phyloP scores from a whole-genome alignment of 352 stramenopile genomes.

The Plasmopara halstedii region DNA sequence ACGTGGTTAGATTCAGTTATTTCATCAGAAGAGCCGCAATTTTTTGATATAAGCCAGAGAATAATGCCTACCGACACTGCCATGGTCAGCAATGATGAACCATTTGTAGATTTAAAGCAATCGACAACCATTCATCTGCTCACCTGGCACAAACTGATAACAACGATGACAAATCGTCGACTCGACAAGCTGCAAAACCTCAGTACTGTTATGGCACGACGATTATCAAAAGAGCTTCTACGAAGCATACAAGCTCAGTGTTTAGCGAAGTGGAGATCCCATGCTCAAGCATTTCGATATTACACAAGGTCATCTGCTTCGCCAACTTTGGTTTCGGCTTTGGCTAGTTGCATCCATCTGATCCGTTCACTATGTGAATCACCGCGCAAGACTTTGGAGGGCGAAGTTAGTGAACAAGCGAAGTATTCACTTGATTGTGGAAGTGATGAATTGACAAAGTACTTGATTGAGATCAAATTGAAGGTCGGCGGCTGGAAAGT shows the following conservation, averaged over 20 bases:
- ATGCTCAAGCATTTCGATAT: conserved; percentile 3
- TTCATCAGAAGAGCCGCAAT: background rate
- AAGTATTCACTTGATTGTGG: background rate
- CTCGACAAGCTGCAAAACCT: conserved; percentile 8
- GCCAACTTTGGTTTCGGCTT: conserved; percentile 24
- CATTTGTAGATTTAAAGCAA: conserved; percentile 6
- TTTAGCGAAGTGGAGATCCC: conserved; percentile 16
- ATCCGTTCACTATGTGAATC: conserved; percentile 36
- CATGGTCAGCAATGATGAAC: background rate
- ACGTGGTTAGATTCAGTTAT: conserved; percentile 15
- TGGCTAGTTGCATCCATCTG: conserved; percentile 40
- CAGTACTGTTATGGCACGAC: conserved; percentile 3
- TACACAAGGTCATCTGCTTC: conserved; percentile 10
- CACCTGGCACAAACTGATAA: conserved; percentile 14
- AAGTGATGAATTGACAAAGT: conserved; percentile 15
- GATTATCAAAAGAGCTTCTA: conserved; percentile 8
- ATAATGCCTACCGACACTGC: background rate
- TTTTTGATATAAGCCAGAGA: background rate
- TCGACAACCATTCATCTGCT: background rate
- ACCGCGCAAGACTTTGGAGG: conserved; percentile 5
- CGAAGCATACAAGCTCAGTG: conserved; percentile 6
- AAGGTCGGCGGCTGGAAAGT: conserved; percentile 42
- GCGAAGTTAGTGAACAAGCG: background rate
- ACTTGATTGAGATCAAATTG: conserved; percentile 36
- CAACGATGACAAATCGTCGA: conserved; percentile 11